Evolutionary conservation across 2,329 filamentous ascomycete genomes (phyloP).

Genomic region (Raffaelea deltoideospora): DNA sequence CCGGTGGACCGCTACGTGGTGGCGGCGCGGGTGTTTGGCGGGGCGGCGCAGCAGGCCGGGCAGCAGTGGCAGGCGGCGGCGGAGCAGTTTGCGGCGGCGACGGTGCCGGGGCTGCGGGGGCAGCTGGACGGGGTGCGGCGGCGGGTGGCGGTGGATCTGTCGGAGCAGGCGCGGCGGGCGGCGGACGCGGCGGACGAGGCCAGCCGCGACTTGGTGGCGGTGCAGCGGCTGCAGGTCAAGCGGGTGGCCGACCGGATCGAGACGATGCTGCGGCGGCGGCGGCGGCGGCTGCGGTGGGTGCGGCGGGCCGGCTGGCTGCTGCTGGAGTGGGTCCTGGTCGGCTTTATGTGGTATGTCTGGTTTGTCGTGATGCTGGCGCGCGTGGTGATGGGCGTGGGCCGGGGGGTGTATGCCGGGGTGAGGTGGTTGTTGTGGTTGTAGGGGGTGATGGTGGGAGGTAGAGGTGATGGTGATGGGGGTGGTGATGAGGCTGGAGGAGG

Average conservation of each 20-base stretch:
- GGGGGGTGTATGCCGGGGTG: conserved; percentile 42
- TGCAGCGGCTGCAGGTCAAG: conserved; percentile 68
- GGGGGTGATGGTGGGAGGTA: too few relatives aligned
- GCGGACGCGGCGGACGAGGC: conserved; percentile 71
- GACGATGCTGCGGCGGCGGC: conserved; percentile 55
- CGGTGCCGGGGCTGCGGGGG: conserved; percentile 36
- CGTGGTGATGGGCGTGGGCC: conserved; percentile 45
- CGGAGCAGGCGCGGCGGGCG: conserved; percentile 46
- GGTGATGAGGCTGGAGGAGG: background rate
- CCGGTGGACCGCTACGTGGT: conserved; percentile 32
- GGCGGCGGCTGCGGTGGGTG: conserved; percentile 55
- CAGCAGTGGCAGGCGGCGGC: conserved; percentile 45
- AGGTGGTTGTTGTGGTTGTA: conserved; percentile 76
- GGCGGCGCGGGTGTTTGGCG: conserved; percentile 34
- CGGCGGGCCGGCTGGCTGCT: conserved; percentile 63
- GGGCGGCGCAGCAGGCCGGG: conserved; percentile 29
- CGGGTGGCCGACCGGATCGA: conserved; percentile 65
- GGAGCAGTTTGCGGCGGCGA: conserved; percentile 40
- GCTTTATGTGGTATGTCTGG: conserved; percentile 92
- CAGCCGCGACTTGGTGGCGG: conserved; percentile 58
- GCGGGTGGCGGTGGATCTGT: conserved; percentile 36
- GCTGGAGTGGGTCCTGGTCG: conserved; percentile 77
- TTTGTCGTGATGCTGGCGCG: conserved; percentile 67
- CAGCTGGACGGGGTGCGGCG: conserved; percentile 31
- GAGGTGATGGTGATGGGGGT: too few relatives aligned